Conservation (phyloP, 345 rosid species). For the Litchi chinensis region DNA sequence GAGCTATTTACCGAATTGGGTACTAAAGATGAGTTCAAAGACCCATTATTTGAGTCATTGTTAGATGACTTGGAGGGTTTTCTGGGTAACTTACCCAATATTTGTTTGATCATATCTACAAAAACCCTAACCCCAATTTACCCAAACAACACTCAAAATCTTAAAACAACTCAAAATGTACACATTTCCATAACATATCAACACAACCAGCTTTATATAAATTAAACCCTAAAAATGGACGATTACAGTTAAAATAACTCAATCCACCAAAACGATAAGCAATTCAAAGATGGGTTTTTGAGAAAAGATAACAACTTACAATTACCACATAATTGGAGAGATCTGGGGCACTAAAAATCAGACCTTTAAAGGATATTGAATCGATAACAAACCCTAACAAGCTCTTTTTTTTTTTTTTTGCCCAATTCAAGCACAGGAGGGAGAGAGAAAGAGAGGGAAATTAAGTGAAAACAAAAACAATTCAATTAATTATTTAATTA, state of each 20-base stretch:
- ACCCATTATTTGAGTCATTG: conserved; percentile 49
- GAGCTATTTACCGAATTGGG: conserved; percentile 41
- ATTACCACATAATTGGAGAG: conserved; percentile 19
- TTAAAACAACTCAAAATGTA: conserved; percentile 23
- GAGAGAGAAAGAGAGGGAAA: neutral
- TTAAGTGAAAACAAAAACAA: conserved; percentile 5
- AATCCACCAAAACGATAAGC: conserved; percentile 4
- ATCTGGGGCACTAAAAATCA: conserved; percentile 28
- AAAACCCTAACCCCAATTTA: conserved; percentile 15
- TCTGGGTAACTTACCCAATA: conserved; percentile 70
- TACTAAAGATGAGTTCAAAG: conserved; percentile 41
- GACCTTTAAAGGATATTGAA: conserved; percentile 14
- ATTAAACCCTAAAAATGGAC: neutral
- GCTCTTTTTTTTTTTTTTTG: conserved; percentile 26
- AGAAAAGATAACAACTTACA: conserved; percentile 30
- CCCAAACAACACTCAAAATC: conserved; percentile 25
- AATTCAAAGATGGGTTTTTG: conserved; percentile 11
- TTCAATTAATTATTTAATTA: neutral
- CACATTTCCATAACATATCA: conserved; percentile 15
- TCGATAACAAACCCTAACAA: conserved; percentile 44
- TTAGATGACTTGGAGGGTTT: conserved; percentile 68
- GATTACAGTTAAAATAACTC: conserved; percentile 2
- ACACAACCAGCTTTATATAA: neutral
- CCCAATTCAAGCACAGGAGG: conserved; percentile 26
- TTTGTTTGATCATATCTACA: conserved; percentile 75